Conservation (phyloP, 2,329 filamentous ascomycete species). For the Colletotrichum camelliae region DNA sequence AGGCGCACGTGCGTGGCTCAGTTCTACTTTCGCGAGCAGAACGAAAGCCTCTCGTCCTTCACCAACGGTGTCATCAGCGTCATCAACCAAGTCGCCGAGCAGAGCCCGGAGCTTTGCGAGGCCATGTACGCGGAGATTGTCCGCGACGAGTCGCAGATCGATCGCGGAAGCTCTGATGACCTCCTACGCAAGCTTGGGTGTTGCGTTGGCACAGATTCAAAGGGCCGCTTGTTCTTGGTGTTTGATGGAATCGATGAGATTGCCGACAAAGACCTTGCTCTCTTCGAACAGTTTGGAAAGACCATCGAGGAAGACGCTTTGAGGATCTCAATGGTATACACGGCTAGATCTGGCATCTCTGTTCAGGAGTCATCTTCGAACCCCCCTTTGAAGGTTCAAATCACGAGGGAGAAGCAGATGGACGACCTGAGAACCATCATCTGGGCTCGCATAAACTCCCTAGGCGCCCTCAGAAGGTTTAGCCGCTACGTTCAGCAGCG, state of each 20-base stretch:
- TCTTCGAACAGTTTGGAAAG: slow-evolving; percentile 27
- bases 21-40: slow-evolving; percentile 43
- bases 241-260: slow-evolving; percentile 39
- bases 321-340: slow-evolving; percentile 30
- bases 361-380: slow-evolving; percentile 4
- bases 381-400: slow-evolving; percentile 16
- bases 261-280: slow-evolving; percentile 9
- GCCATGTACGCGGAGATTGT: slow-evolving; percentile 30
- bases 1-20: slow-evolving; percentile 30
- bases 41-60: slow-evolving; percentile 26
- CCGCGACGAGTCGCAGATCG: slow-evolving; percentile 24
- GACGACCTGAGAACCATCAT: slow-evolving; percentile 32
- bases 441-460: slow-evolving; percentile 29
- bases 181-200: slow-evolving; percentile 28
- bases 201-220: slow-evolving; percentile 23
- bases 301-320: slow-evolving; percentile 28
- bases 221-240: slow-evolving; percentile 29
- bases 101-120: slow-evolving; percentile 33
- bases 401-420: slow-evolving; percentile 31
- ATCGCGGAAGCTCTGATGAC: slow-evolving; percentile 22
- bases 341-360: slow-evolving; percentile 23
- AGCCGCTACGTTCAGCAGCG: slow-evolving; percentile 32
- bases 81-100: slow-evolving; percentile 34
- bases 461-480: slow-evolving; percentile 29
- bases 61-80: slow-evolving; percentile 30